A percentile compares a stretch with the other conserved stretches of the same genome.
Conservation (phyloP, 495 filamentous ascomycete species). For the Penicillium coprophilum region DNA sequence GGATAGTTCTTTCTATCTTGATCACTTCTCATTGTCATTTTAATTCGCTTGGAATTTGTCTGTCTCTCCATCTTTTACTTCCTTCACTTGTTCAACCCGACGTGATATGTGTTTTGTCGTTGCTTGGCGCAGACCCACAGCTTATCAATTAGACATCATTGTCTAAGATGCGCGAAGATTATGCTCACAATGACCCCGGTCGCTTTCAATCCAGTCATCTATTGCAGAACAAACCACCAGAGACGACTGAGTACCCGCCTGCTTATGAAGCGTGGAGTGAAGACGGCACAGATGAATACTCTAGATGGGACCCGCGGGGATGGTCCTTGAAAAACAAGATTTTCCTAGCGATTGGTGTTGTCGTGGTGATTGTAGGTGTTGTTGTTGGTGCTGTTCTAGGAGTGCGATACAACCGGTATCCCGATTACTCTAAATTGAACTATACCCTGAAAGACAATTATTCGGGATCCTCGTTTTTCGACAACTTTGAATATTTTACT, state of each 20-base stretch:
- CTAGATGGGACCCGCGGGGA: constrained; percentile 19
- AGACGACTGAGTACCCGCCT: not conserved
- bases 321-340: constrained; percentile 26
- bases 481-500: constrained; percentile 49
- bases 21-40: not conserved
- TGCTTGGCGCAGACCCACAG: not conserved
- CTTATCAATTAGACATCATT: not conserved
- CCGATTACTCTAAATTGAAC: constrained; percentile 43
- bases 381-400: constrained; percentile 49
- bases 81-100: not conserved
- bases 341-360: constrained; percentile 24
- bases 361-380: constrained; percentile 45
- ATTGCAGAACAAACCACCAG: not conserved
- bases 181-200: not conserved
- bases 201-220: not conserved
- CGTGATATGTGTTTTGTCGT: not conserved
- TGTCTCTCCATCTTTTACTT: not conserved
- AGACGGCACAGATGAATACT: not conserved
- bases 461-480: constrained; percentile 41
- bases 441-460: constrained; percentile 48
- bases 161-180: not conserved
- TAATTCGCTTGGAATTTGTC: not conserved
- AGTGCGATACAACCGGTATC: constrained; percentile 39
- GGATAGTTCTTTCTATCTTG: not conserved
- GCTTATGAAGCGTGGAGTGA: not conserved